These are phyloP conservation scores for Entonaema liquescens DNA, from an alignment of 495 filamentous ascomycete genomes.

Conservation along the genomic window DNA sequence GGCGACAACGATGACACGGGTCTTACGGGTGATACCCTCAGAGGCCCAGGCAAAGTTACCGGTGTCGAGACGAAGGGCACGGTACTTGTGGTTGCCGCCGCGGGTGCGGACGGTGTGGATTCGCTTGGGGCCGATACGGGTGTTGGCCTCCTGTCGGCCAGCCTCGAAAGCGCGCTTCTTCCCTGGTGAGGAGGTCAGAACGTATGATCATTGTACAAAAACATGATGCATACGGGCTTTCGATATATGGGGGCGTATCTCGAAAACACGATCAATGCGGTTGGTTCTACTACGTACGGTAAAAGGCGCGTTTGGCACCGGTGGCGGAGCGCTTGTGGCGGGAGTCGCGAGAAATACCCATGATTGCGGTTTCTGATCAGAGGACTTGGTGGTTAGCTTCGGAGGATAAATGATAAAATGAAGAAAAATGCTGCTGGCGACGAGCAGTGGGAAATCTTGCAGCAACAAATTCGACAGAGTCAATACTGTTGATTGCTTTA, in stretches of 20 bases:
- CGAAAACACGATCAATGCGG: slow-evolving; percentile 32
- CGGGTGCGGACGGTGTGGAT: slow-evolving; percentile 98
- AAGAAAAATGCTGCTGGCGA: neutral
- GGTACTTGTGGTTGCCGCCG: slow-evolving; percentile 99
- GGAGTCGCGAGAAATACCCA: slow-evolving; percentile 99
- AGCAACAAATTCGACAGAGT: neutral
- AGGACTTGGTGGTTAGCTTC: slow-evolving; percentile 31
- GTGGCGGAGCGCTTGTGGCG: slow-evolving; percentile 98
- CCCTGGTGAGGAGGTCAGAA: slow-evolving; percentile 70
- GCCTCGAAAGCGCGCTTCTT: slow-evolving; percentile 98
- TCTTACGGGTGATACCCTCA: slow-evolving; percentile 96
- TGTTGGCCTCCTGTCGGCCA: slow-evolving; percentile 98
- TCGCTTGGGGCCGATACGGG: slow-evolving; percentile 97
- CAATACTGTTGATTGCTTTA: neutral
- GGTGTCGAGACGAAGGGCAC: slow-evolving; percentile 97
- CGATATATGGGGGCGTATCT: slow-evolving; percentile 48
- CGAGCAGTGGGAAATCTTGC: neutral
- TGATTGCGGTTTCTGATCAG: slow-evolving; percentile 61
- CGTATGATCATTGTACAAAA: slow-evolving; percentile 57
- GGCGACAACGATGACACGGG: slow-evolving; percentile 95
- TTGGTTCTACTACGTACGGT: slow-evolving; percentile 65
- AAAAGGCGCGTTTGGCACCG: slow-evolving; percentile 94
- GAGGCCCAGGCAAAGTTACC: slow-evolving; percentile 99
- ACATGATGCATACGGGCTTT: slow-evolving; percentile 63
- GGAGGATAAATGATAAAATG: slow-evolving; percentile 11